Base-by-base conservation (phyloP, 768 basidiomycete genomes). In the Boletus tomentosulus region DNA sequence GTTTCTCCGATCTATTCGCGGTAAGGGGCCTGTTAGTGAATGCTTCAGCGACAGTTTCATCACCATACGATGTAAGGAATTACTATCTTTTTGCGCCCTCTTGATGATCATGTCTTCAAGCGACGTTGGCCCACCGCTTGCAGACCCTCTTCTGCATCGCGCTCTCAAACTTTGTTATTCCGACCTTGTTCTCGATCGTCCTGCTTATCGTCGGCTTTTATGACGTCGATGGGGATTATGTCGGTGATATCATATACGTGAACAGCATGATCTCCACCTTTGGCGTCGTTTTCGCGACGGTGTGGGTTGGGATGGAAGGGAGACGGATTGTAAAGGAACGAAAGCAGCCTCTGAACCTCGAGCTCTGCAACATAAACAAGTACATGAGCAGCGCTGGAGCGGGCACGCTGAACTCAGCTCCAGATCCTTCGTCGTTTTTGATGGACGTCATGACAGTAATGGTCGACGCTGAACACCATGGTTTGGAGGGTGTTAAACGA, bases 161-260 rank as follows among this genome's bases (percentile, higher is more conserved):
- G 3, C 57, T 62, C 38, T 65, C 68, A 7, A 68, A 66, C 49
- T 70, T 69, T 48, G 48, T 65, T n/a, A 57, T 66, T 19, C 68
- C 69, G 1, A 59, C 58, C n/a, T 24, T 70, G 19, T 46, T 46
- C 46, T 69, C 62, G 25, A 51, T 68, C 38, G 62, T 50, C 9
- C 16, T 38, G 35, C 48, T 46, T 8, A 7, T 46, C 15, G 10
- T 53, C 38, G 16, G 13, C 25, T 53, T 46, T 13, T 13, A 13
- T 2, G 24, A 53, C 38, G 37, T 46, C 24, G 28, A 28, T 7
- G 44, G 13, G 3, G 28, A 27, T 15, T 37, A 28, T 19, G 27
- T 48, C 3, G 33, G 44, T n/a, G 46, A 57, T 5, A 12, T 57
- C 0, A 25, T 42, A 13, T 7, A 33, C 8, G 56, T 47, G 42